A percentile compares a stretch with the other conserved stretches of the same genome.
phyloP scores from a whole-genome alignment of 495 filamentous ascomycete genomes.

The Entonaema liquescens region DNA sequence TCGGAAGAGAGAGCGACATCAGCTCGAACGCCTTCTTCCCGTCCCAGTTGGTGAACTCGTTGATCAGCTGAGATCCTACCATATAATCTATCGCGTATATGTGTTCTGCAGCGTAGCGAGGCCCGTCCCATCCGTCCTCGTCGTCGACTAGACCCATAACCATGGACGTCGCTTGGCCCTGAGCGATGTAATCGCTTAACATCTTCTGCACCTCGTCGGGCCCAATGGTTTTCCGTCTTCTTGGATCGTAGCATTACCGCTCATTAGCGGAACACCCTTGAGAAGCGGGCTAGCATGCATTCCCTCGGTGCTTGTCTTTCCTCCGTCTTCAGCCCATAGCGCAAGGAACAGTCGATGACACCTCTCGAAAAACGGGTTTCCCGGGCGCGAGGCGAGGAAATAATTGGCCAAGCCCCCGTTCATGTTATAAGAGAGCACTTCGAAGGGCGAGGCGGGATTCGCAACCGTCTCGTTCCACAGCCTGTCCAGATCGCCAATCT shows the following conservation, averaged over 20 bases:
- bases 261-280: slow-evolving; percentile 52
- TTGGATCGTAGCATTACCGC: slow-evolving; percentile 15
- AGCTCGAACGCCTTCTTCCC: slow-evolving; percentile 58
- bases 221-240: slow-evolving; percentile 28
- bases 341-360: slow-evolving; percentile 60
- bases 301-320: slow-evolving; percentile 59
- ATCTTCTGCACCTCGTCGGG: slow-evolving; percentile 48
- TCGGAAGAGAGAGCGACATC: slow-evolving; percentile 59
- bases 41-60: slow-evolving; percentile 60
- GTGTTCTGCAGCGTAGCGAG: slow-evolving; percentile 56
- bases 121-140: slow-evolving; percentile 63
- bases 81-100: slow-evolving; percentile 61
- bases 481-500: slow-evolving; percentile 63
- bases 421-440: slow-evolving; percentile 58
- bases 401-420: slow-evolving; percentile 59
- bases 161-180: slow-evolving; percentile 58
- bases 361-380: slow-evolving; percentile 59
- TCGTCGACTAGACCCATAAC: slow-evolving; percentile 62
- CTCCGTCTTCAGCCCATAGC: slow-evolving; percentile 60
- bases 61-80: slow-evolving; percentile 60
- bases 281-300: slow-evolving; percentile 60
- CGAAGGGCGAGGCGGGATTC: slow-evolving; percentile 55
- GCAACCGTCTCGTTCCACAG: slow-evolving; percentile 60
- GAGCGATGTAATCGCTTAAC: slow-evolving; percentile 64
- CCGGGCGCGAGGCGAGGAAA: slow-evolving; percentile 51